Evolutionary conservation across 345 rosid species (phyloP).

Genomic region (Excoecaria cochinchinensis): DNA sequence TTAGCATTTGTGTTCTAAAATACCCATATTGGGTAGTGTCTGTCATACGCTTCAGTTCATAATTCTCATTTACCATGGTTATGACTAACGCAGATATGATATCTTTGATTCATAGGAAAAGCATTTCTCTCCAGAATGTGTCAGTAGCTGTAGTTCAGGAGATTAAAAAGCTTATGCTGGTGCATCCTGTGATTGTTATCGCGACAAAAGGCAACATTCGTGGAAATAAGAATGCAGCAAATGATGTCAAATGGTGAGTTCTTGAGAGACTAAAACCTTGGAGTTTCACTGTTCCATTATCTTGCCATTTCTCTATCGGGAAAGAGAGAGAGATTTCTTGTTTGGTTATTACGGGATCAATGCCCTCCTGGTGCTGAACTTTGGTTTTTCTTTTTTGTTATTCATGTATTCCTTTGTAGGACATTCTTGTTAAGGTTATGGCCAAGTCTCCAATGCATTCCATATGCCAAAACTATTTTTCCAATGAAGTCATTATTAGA

Average conservation of each 20-base stretch:
- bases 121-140: conserved; percentile 57
- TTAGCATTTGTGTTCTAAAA: no score
- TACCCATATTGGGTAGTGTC: neutral
- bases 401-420: neutral
- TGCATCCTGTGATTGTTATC: conserved; percentile 68
- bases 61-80: neutral
- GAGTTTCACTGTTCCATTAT: neutral
- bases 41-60: neutral
- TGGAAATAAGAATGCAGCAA: conserved; percentile 35
- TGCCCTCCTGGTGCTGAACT: neutral
- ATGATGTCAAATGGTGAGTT: conserved; percentile 47
- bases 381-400: neutral
- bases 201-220: conserved; percentile 55
- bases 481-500: neutral
- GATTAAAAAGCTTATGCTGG: conserved; percentile 53
- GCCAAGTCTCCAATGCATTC: neutral
- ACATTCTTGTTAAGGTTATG: neutral
- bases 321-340: neutral
- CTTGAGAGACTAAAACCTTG: conserved; percentile 2
- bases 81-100: conserved; percentile 2
- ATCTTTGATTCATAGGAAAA: conserved; percentile 48
- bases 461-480: neutral
- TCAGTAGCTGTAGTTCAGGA: conserved; percentile 64
- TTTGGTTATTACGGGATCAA: neutral
- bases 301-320: neutral